Percentiles rank a stretch among this genome's conserved stretches.
These are phyloP conservation scores for Amphicarpaea edgeworthii DNA, from an alignment of 306 rosid species.

Conservation along the genomic window DNA sequence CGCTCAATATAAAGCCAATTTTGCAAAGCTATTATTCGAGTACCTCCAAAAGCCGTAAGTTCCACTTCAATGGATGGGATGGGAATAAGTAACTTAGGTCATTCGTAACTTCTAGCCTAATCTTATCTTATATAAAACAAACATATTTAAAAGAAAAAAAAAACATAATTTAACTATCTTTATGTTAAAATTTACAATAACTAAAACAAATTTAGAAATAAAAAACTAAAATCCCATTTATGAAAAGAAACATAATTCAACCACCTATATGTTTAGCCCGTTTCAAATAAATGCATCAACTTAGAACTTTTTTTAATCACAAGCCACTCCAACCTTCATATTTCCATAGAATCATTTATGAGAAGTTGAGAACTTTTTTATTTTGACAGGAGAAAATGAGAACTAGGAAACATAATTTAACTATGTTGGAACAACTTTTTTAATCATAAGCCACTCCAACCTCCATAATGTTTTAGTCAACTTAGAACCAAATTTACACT, in stretches of 20 bases:
- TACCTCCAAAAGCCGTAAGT: not conserved
- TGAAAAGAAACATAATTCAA: not conserved
- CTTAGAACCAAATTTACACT: not conserved
- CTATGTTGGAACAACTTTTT: too few relatives aligned
- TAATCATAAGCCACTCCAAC: not conserved
- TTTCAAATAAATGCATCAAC: too few relatives aligned
- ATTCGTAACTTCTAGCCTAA: not conserved
- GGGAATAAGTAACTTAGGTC: not conserved
- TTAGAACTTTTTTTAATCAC: too few relatives aligned
- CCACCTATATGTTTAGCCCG: not conserved
- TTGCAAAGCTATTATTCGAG: not conserved
- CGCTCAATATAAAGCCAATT: not conserved
- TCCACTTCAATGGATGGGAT: not conserved
- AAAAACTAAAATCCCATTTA: not conserved
- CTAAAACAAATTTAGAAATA: not conserved
- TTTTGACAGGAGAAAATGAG: too few relatives aligned
- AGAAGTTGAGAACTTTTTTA: too few relatives aligned
- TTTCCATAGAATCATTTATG: too few relatives aligned
- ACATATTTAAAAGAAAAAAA: too few relatives aligned
- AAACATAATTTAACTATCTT: too few relatives aligned
- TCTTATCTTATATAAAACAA: not conserved
- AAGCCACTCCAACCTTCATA: too few relatives aligned
- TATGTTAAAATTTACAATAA: not conserved
- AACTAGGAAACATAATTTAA: too few relatives aligned
- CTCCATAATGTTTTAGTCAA: not conserved